Percentiles rank a stretch among this genome's conserved stretches.
These are phyloP conservation scores for Taxawa tesnikishii DNA, from an alignment of 2,329 filamentous ascomycete species.

Conservation along the genomic window DNA sequence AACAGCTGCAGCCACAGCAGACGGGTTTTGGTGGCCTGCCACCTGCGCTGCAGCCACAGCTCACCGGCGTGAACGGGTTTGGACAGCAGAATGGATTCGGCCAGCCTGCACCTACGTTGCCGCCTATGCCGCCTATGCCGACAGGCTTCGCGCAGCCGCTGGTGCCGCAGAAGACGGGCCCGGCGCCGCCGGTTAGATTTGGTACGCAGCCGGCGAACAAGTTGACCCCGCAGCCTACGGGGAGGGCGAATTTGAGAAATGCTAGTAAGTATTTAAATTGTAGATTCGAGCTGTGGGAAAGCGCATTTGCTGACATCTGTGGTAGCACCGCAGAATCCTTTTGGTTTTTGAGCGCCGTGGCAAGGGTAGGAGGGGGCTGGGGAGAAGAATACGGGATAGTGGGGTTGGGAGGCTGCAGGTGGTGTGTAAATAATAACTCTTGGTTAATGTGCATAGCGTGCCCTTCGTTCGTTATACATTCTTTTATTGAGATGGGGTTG, in stretches of 20 bases:
- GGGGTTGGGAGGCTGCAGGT: no score
- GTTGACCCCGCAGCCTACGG: slow-evolving; percentile 74
- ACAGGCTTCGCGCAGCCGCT: slow-evolving; percentile 45
- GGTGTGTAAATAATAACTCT: neutral
- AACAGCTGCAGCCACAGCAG: slow-evolving; percentile 28
- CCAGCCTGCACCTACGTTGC: slow-evolving; percentile 37
- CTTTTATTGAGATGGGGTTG: no score
- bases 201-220: slow-evolving; percentile 66
- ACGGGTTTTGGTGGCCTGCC: slow-evolving; percentile 30
- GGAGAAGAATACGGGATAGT: no score
- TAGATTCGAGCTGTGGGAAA: slow-evolving; percentile 2
- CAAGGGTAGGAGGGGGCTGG: neutral
- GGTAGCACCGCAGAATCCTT: slow-evolving; percentile 56
- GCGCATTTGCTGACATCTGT: slow-evolving; percentile 9
- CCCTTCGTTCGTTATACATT: no score
- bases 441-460: neutral
- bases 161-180: slow-evolving; percentile 69
- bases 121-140: slow-evolving; percentile 46
- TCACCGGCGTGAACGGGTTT: slow-evolving; percentile 32
- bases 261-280: slow-evolving; percentile 89
- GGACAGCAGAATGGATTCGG: slow-evolving; percentile 24
- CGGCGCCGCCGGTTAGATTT: slow-evolving; percentile 78
- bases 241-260: slow-evolving; percentile 82
- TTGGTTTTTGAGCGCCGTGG: slow-evolving; percentile 45
- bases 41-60: slow-evolving; percentile 34